These are phyloP conservation scores for Globisporangium parvum DNA, from an alignment of 352 stramenopile species.

Conservation along the genomic window DNA sequence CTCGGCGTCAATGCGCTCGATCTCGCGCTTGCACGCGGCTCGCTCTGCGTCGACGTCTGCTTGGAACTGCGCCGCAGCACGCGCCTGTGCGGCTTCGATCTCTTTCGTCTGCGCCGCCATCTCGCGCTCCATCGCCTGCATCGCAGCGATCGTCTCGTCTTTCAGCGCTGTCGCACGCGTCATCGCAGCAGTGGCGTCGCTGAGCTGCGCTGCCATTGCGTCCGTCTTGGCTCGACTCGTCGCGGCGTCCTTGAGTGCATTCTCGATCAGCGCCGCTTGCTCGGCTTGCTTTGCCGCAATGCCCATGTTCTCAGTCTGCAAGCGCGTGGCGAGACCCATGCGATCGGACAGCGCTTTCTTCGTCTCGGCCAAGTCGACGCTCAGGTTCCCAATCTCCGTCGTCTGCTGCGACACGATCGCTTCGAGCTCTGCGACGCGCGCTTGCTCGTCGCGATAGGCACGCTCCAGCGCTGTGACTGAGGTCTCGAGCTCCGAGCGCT, in stretches of 20 bases:
- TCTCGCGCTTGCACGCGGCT: slow-evolving; percentile 37
- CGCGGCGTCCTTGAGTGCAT: slow-evolving; percentile 49
- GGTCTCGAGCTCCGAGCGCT: slow-evolving; percentile 22
- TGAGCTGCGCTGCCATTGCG: slow-evolving; percentile 49
- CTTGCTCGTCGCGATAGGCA: slow-evolving; percentile 30
- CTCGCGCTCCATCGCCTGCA: slow-evolving; percentile 44
- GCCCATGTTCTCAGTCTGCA: slow-evolving; percentile 83
- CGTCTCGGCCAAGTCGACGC: slow-evolving; percentile 66
- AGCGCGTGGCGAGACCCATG: slow-evolving; percentile 68
- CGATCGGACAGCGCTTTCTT: slow-evolving; percentile 82
- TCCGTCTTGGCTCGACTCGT: slow-evolving; percentile 33
- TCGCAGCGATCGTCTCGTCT: slow-evolving; percentile 35
- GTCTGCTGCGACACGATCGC: slow-evolving; percentile 43
- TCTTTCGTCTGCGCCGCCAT: slow-evolving; percentile 20
- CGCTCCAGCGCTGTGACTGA: slow-evolving; percentile 26
- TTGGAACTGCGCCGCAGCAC: slow-evolving; percentile 13
- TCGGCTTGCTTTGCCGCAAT: slow-evolving; percentile 77
- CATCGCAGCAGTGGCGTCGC: slow-evolving; percentile 48
- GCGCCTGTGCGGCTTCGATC: slow-evolving; percentile 9
- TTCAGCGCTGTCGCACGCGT: slow-evolving; percentile 39
- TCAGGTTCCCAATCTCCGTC: slow-evolving; percentile 54
- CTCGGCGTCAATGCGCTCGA: slow-evolving; percentile 65
- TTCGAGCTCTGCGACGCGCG: slow-evolving; percentile 42
- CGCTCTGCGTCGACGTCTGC: slow-evolving; percentile 31
- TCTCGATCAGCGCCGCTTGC: slow-evolving; percentile 68